These are phyloP conservation scores for Beauveria varroae DNA, from an alignment of 2,329 filamentous ascomycete genomes.

Conservation along the genomic window DNA sequence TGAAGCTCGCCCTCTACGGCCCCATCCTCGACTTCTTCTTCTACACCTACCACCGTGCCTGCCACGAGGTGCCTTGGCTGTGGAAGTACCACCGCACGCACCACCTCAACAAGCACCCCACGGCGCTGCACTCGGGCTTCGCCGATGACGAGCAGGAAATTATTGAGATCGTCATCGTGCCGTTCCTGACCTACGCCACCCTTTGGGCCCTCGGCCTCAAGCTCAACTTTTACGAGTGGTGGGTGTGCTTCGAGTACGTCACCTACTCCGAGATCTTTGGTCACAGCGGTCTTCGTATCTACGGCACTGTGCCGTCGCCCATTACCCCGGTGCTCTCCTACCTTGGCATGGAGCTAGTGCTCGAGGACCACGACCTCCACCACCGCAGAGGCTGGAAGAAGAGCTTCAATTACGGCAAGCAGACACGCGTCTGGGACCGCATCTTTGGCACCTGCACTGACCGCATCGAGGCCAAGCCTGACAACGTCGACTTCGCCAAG, in stretches of 20 bases:
- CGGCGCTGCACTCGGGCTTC: conserved; percentile 31
- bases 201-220: conserved; percentile 28
- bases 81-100: conserved; percentile 36
- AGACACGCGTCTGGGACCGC: conserved; percentile 10
- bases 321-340: conserved; percentile 26
- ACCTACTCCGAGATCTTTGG: conserved; percentile 32
- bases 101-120: conserved; percentile 37
- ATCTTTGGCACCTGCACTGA: conserved; percentile 8
- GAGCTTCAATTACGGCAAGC: conserved; percentile 11
- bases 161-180: conserved; percentile 33
- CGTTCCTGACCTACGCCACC: conserved; percentile 29
- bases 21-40: conserved; percentile 36
- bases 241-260: conserved; percentile 37
- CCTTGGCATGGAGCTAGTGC: conserved; percentile 28
- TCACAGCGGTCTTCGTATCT: conserved; percentile 33
- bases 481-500: conserved; percentile 5
- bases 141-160: conserved; percentile 36
- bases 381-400: conserved; percentile 29
- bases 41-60: conserved; percentile 33
- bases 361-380: conserved; percentile 36
- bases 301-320: conserved; percentile 25
- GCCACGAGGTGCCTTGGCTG: conserved; percentile 31
- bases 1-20: conserved; percentile 27
- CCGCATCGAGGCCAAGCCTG: conserved; percentile 6
- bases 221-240: conserved; percentile 40